Percentiles rank a stretch among this genome's conserved stretches.
Evolutionary conservation across 1,284 basidiomycete genomes (phyloP).

Genomic region (Microbotryomycetes sp.): DNA sequence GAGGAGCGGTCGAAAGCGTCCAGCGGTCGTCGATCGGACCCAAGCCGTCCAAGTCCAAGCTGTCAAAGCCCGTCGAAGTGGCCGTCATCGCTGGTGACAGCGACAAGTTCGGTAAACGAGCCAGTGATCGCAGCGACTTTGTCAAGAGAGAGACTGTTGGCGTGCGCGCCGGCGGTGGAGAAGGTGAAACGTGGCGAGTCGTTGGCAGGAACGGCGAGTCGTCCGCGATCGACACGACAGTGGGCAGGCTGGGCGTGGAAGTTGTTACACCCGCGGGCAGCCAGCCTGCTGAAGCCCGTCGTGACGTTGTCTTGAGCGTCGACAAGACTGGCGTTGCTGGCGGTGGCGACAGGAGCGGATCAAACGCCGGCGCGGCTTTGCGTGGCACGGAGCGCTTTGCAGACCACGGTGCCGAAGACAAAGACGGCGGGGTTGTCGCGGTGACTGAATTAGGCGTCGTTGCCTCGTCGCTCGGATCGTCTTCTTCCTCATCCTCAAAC

Average conservation of each 20-base stretch:
- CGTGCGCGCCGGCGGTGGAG: background rate
- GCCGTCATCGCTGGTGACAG: background rate
- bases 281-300: background rate
- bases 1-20: background rate
- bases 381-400: background rate
- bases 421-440: no score
- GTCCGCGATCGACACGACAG: background rate
- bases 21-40: background rate
- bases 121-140: constrained; percentile 24
- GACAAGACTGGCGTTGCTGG: background rate
- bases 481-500: background rate
- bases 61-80: background rate
- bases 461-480: background rate
- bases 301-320: background rate
- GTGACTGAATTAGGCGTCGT: background rate
- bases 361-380: background rate
- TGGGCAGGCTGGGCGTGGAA: background rate
- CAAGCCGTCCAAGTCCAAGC: background rate
- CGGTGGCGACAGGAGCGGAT: background rate
- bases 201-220: no score
- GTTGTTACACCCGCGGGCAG: background rate
- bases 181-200: no score
- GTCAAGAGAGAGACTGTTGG: constrained; percentile 14
- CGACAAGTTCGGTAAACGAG: constrained; percentile 21
- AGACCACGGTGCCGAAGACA: background rate